A percentile compares a stretch with the other conserved stretches of the same genome.
Conservation (phyloP, 1,284 basidiomycete genomes). For the Kwoniella shivajii region DNA sequence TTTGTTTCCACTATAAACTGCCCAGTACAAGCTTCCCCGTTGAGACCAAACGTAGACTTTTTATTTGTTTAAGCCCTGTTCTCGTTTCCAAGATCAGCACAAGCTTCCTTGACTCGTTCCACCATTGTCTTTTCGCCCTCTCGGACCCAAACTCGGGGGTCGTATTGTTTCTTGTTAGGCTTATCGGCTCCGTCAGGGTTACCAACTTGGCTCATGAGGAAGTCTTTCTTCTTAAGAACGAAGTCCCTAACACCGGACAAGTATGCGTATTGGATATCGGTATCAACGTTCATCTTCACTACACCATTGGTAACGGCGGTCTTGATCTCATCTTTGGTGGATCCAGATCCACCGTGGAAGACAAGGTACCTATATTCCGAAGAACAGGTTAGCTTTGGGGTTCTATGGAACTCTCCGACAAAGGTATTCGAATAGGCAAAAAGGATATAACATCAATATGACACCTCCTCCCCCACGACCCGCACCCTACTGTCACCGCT, state of each 20-base stretch:
- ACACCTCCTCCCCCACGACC: conserved; percentile 52
- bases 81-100: conserved; percentile 82
- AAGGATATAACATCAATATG: conserved; percentile 47
- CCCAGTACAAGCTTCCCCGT: too few relatives aligned
- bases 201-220: conserved; percentile 83
- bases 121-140: conserved; percentile 95
- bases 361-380: conserved; percentile 78
- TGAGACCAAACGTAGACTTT: too few relatives aligned
- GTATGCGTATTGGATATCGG: conserved; percentile 78
- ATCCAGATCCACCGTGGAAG: conserved; percentile 99
- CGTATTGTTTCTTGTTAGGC: conserved; percentile 96
- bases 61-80: conserved; percentile 30
- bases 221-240: conserved; percentile 77
- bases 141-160: conserved; percentile 96
- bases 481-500: conserved; percentile 27
- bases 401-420: background rate
- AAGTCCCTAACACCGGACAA: conserved; percentile 89
- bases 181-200: conserved; percentile 92
- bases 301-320: conserved; percentile 91
- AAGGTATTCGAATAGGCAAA: background rate
- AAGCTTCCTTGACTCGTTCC: conserved; percentile 88
- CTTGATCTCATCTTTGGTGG: conserved; percentile 92
- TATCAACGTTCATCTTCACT: conserved; percentile 97
- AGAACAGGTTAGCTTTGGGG: conserved; percentile 17
- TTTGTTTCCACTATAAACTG: too few relatives aligned